A percentile compares a stretch with the other conserved stretches of the same genome.
These are phyloP conservation scores for Fraxinus albicans DNA, from an alignment of 305 asterid genomes.

Conservation along the genomic window DNA sequence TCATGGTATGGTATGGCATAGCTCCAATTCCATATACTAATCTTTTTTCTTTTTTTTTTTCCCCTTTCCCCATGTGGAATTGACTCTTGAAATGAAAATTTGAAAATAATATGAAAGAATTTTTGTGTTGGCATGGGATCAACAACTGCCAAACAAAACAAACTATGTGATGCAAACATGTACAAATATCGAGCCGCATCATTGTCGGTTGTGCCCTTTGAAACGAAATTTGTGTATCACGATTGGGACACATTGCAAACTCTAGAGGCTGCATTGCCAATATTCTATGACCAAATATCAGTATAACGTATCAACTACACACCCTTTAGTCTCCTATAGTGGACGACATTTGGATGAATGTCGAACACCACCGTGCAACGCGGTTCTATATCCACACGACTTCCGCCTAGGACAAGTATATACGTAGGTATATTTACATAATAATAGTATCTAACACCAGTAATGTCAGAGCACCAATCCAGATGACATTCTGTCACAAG, in stretches of 20 bases:
- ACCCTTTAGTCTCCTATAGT: background rate
- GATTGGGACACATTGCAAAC: background rate
- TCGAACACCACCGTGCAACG: background rate
- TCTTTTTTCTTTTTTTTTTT: too few species aligned
- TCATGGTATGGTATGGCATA: background rate
- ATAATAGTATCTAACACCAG: too few species aligned
- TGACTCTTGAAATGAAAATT: conserved; percentile 11
- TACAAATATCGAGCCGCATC: background rate
- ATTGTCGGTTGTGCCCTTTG: background rate
- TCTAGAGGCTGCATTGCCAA: background rate
- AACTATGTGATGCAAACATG: background rate
- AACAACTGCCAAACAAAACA: background rate
- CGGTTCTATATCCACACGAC: background rate
- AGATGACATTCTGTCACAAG: too few species aligned
- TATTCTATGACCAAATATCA: too few species aligned
- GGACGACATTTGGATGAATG: background rate
- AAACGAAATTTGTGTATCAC: background rate
- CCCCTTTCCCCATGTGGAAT: background rate
- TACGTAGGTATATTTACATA: background rate
- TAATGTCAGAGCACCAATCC: too few species aligned
- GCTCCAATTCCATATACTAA: background rate
- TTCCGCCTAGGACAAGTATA: background rate
- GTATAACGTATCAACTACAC: background rate
- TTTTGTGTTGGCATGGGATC: background rate
- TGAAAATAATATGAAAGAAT: background rate